Evolutionary conservation across 805 yeast species (phyloP), one percentile per base, ranked within the genome.

Genomic region (Schwanniomyces sp.): DNA sequence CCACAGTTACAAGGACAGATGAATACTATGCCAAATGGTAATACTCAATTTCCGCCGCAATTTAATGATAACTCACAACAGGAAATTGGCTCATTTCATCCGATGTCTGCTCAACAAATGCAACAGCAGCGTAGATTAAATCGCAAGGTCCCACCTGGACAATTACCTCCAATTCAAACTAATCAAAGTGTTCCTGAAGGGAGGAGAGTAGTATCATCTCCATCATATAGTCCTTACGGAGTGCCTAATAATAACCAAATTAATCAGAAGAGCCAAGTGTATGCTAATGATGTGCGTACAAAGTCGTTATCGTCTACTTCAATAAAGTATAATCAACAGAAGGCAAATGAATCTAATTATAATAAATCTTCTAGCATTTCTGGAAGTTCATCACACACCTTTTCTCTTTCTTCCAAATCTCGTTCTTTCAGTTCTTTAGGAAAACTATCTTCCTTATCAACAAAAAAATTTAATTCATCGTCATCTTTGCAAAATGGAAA

Each of bases 361-460:
- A 41, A 55, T 26, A 58, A 52, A 14, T 29, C 49, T 7, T 57
- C 62, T 4, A 47, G 54, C 27, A 47, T 62, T 12, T 47, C 56
- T 17, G 56, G 55, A 4, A 49, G 47, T 18, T 55, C 57, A 12
- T 54, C 61, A 21, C 75, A 72, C 45, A 55, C 70, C 2, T 64
- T 64, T 46, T 69, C 75, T 21, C 58, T 72, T 14, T 59, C 72
- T 2, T 69, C 76, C 7, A 70, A 69, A 45, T 69, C 75, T 2
- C 54, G 76, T 30, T 72, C 77, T 1, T 70, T 72, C 45, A 63
- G 72, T 14, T 73, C 78, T 1, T 61, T 74, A 41, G 63, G 71
- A 11, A 74, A 72, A 50, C 59, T 72, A 17, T 70, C 77, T 3
- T 69, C 72, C 2, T 61, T 72, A 24, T 69, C 76, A 6, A 67